Evolutionary conservation across 169 alveolate species (phyloP), one percentile per base, ranked within the genome.

Genomic region (Theileria equi): DNA sequence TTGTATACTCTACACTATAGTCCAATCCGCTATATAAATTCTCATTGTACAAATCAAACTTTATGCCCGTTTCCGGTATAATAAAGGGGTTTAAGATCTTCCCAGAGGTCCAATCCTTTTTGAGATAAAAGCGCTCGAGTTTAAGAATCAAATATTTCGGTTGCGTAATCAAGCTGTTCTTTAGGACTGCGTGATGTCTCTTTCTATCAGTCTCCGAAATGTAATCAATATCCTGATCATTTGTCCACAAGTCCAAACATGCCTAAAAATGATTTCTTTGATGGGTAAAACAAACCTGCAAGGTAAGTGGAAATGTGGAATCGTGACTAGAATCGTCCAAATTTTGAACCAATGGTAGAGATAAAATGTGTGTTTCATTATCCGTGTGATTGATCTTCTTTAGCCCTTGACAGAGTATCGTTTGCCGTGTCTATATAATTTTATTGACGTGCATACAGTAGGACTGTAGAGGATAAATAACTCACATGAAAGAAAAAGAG

Each of bases 61-160:
- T 64, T 49, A 88, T 60, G 4, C 86, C 91, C 44, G 80, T 73
- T 48, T 71, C 71, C 23, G 82, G 80, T 0, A 67, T 55, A 3
- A 19, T 17, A 17, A 72, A 53, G 11, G 58, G 65, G 62, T 72
- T 72, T n/a, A 26, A 60, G 38, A 67, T 80, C 65, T 89, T 89
- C 43, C 49, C 64, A 41, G 65, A 69, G 41, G 81, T 81, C 79
- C 88, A 74, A 61, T 87, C 84, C 47, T 70, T 78, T 43, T 74
- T 48, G 55, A 84, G 61, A 65, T 76, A 84, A 21, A 83, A 83
- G 21, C 90, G 60, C 16, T 83, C 61, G 60, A 83, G 38, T 32
- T 81, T 78, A n/a, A 83, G 44, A 28, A 73, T 38, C 5, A 83
- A 68, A 57, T 83, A 77, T 52, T 19, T 50, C 21, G 90, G 91